Conservation (phyloP, 306 rosid species). For the Rosa multiflora region DNA sequence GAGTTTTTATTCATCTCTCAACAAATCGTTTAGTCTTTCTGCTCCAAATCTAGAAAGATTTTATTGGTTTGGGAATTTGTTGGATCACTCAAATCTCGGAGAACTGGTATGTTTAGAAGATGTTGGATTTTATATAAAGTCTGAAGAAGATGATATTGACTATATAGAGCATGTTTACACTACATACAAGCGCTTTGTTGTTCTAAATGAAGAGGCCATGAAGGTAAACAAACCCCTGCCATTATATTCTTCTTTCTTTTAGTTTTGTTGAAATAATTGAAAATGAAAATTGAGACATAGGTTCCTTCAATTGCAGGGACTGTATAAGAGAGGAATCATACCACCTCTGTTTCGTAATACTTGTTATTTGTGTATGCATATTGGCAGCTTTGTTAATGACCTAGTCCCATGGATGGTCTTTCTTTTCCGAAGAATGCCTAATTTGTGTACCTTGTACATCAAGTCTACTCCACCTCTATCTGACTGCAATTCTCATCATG, state of each 20-base stretch:
- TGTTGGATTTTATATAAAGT: not conserved
- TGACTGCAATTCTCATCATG: not conserved
- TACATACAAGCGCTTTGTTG: not conserved
- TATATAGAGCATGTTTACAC: no score
- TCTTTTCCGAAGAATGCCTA: not conserved
- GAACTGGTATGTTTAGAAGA: not conserved
- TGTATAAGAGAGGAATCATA: not conserved
- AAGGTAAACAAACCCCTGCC: not conserved
- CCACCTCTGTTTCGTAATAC: not conserved
- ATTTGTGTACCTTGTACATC: not conserved
- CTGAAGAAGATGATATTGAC: not conserved
- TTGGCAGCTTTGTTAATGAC: not conserved
- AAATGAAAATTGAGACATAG: not conserved
- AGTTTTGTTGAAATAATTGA: not conserved
- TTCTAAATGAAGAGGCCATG: not conserved
- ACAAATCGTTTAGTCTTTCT: not conserved
- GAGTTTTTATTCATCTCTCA: not conserved
- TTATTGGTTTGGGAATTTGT: not conserved
- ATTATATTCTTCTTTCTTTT: not conserved
- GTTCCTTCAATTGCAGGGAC: not conserved
- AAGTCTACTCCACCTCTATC: not conserved
- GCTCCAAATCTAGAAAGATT: conserved; percentile 11
- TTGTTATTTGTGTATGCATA: not conserved
- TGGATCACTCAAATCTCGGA: not conserved
- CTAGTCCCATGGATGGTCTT: not conserved